Evolutionary conservation across 768 basidiomycete genomes (phyloP).

Genomic region (Punctularia strigosozonata): DNA sequence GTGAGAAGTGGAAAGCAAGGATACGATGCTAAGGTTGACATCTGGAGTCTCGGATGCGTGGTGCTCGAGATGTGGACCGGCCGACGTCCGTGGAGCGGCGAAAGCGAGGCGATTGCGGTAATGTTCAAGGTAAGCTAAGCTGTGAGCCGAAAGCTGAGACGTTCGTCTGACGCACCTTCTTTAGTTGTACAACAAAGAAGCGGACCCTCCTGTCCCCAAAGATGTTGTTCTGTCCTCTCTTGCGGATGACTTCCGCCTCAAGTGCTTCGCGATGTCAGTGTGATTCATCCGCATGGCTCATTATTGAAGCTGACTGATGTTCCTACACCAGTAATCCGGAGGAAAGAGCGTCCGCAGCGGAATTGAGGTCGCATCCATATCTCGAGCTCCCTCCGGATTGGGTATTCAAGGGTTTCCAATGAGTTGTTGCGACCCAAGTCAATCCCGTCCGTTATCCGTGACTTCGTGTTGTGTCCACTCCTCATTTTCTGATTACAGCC

Average conservation of each 20-base stretch:
- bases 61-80: conserved; percentile 99
- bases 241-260: conserved; percentile 76
- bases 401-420: conserved; percentile 57
- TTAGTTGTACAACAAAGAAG: conserved; percentile 75
- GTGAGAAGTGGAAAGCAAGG: conserved; percentile 79
- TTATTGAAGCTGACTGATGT: conserved; percentile 3
- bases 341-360: conserved; percentile 67
- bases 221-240: conserved; percentile 64
- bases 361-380: conserved; percentile 73
- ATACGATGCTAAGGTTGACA: conserved; percentile 95
- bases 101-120: conserved; percentile 82
- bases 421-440: no score
- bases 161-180: not conserved
- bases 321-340: conserved; percentile 62
- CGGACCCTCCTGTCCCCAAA: conserved; percentile 84
- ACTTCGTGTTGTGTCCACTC: no score
- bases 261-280: conserved; percentile 85
- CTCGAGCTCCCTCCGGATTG: conserved; percentile 60
- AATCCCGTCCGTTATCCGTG: no score
- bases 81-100: conserved; percentile 86
- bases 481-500: no score
- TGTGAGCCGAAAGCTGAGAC: not conserved
- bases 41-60: conserved; percentile 99
- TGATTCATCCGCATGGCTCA: not conserved
- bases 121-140: conserved; percentile 81